Evolutionary conservation across 163 green algal species (phyloP).

Genomic region (Scenedesmus sp.): DNA sequence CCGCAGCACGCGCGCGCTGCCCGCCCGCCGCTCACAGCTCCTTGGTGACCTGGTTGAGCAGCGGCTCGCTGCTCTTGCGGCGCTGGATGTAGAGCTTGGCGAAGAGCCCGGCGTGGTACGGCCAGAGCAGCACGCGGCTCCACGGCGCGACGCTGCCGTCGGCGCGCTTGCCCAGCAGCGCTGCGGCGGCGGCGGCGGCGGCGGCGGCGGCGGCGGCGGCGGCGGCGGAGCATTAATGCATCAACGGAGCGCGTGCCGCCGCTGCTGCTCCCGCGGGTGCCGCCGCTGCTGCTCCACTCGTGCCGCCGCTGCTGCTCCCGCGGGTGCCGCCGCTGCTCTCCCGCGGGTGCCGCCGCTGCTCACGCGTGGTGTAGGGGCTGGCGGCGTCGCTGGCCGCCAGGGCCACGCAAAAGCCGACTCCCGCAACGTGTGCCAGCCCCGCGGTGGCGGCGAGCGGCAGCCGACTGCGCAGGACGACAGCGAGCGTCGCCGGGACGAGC

Average conservation of each 20-base stretch:
- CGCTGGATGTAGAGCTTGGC: slow-evolving; percentile 69
- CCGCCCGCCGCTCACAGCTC: slow-evolving; percentile 38
- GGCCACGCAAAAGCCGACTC: slow-evolving; percentile 49
- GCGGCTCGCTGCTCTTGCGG: slow-evolving; percentile 29
- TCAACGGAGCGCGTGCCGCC: too few relatives aligned
- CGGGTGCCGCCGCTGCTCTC: too few relatives aligned
- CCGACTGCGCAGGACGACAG: background rate
- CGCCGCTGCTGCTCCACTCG: too few relatives aligned
- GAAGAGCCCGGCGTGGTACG: slow-evolving; percentile 67
- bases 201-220: too few relatives aligned
- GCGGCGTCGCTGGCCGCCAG: slow-evolving; percentile 17
- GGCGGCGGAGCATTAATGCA: too few relatives aligned
- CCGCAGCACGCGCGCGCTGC: background rate
- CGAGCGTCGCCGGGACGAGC: slow-evolving; percentile 23
- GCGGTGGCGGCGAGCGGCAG: background rate
- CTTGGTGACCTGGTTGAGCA: slow-evolving; percentile 40
- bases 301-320: too few relatives aligned
- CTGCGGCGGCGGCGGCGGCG: too few relatives aligned
- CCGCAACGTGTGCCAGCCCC: slow-evolving; percentile 46
- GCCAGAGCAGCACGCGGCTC: slow-evolving; percentile 55
- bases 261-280: too few relatives aligned
- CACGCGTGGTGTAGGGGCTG: slow-evolving; percentile 43
- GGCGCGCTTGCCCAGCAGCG: slow-evolving; percentile 54
- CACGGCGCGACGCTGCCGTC: slow-evolving; percentile 56
- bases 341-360: too few relatives aligned